Evolutionary conservation across 129 eudicot genomes (phyloP), one percentile per base, ranked within the genome.

Genomic region (Artemisia tridentata): DNA sequence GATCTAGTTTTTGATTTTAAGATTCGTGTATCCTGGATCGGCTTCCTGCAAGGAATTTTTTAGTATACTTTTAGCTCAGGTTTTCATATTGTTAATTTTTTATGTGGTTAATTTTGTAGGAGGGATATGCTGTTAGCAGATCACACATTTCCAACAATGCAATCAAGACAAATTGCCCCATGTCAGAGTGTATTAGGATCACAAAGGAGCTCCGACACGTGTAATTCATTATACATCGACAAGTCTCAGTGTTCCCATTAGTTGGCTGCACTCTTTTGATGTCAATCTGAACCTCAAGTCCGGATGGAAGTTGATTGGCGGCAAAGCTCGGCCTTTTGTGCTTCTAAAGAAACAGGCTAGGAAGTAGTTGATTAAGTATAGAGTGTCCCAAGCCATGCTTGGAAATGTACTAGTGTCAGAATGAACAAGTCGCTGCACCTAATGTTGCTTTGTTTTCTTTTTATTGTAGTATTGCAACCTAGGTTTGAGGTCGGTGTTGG

Each of bases 111-210:
- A 11, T 18, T 21, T 71, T 72, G 74, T 85, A 89, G 98, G 86
- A 80, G 49, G 98, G 98, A 66, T 93, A 87, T 72, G 77, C 23
- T 50, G 85, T 81, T 20, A 75, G 87, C 43, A 81, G 98, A 81
- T 93, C 98, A 1, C 98, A 93, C 63, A 93, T 93, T 34, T 85
- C 84, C 43, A 67, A 86, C n/a, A 84, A 85, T 60, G 97, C 98
- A 25, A 84, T 93, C 76, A 93, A 93, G 86, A 89, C 98, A 75
- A 87, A 89, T 74, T 93, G 98, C 52, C 86, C 98, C 64, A 93
- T 83, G 97, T 75, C 84, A 3, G 85, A 77, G 65, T 93, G 97
- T 78, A 79, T 93, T 46, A 81, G 79, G 77, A 81, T 93, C 8
- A 85, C 79, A 23, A 85, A 80, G 82, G 82, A 87, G 58, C 85